Conservation (phyloP, 1,139 yeast genomes). For the Pichia norvegensis region DNA sequence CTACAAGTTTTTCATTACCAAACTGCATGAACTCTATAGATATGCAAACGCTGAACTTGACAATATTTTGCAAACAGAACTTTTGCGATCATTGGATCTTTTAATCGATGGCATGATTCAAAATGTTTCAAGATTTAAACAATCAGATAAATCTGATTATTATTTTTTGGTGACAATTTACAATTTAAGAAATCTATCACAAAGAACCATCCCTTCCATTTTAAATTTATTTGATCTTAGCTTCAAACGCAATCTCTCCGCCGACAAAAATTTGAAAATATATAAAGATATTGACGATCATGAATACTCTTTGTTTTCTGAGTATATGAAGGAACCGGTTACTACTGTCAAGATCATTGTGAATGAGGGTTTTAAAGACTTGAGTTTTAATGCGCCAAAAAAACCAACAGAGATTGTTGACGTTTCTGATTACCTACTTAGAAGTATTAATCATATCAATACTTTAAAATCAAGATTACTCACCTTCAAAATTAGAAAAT, state of each 20-base stretch:
- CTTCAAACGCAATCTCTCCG: constrained; percentile 37
- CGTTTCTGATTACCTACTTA: constrained; percentile 43
- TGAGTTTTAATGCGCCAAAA: not conserved
- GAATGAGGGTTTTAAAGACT: constrained; percentile 34
- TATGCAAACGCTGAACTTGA: constrained; percentile 21
- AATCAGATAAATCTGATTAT: constrained; percentile 17
- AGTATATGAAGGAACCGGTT: constrained; percentile 48
- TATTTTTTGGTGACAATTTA: constrained; percentile 34
- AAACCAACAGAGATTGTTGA: constrained; percentile 14
- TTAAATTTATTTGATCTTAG: constrained; percentile 40
- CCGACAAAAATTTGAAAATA: constrained; percentile 33
- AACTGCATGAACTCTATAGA: constrained; percentile 15
- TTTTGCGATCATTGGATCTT: constrained; percentile 43
- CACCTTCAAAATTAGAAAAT: constrained; percentile 16
- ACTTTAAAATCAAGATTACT: constrained; percentile 30
- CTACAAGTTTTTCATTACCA: constrained; percentile 26
- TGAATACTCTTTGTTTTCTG: constrained; percentile 48
- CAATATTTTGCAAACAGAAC: constrained; percentile 40
- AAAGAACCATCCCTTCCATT: constrained; percentile 39
- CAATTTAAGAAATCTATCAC: constrained; percentile 43
- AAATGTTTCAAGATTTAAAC: constrained; percentile 31
- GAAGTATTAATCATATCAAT: constrained; percentile 44
- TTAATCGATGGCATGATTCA: constrained; percentile 44
- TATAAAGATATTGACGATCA: constrained; percentile 39
- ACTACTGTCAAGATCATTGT: constrained; percentile 40